These are phyloP conservation scores for Penicillium samsonianum DNA, from an alignment of 495 filamentous ascomycete genomes.

Conservation along the genomic window DNA sequence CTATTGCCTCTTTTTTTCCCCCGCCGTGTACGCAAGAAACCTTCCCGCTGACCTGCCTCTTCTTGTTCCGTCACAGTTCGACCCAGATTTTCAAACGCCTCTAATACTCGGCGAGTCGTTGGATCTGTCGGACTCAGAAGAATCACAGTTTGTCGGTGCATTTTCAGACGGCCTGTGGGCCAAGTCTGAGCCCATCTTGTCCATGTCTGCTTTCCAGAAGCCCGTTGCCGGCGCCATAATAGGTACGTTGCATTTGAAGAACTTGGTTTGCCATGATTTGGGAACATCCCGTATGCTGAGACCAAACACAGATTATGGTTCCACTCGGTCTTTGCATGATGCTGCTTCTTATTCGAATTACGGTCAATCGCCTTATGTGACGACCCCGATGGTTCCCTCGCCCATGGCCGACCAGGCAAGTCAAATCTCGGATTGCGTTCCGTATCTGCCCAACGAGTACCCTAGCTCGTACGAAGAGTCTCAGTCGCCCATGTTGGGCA, in stretches of 20 bases:
- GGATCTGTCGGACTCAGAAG: slow-evolving; percentile 54
- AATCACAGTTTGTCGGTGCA: slow-evolving; percentile 47
- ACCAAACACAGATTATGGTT: slow-evolving; percentile 41
- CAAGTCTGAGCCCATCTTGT: slow-evolving; percentile 55
- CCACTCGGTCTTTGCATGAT: slow-evolving; percentile 48
- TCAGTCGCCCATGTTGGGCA: slow-evolving; percentile 40
- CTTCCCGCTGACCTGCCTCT: slow-evolving; percentile 26
- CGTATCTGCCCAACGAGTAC: slow-evolving; percentile 46
- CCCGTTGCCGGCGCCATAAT: slow-evolving; percentile 40
- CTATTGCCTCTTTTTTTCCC: slow-evolving; percentile 8
- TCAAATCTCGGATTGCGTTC: slow-evolving; percentile 48
- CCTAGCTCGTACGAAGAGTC: slow-evolving; percentile 50
- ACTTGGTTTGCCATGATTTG: neutral
- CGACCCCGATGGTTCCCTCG: slow-evolving; percentile 46
- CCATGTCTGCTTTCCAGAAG: slow-evolving; percentile 57
- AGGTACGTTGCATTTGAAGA: slow-evolving; percentile 35
- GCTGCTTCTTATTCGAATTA: slow-evolving; percentile 47
- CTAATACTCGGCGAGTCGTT: slow-evolving; percentile 56
- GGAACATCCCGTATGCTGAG: slow-evolving; percentile 13
- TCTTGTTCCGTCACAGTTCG: slow-evolving; percentile 32
- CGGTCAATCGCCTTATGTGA: slow-evolving; percentile 47
- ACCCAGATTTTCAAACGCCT: slow-evolving; percentile 53
- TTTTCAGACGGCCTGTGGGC: slow-evolving; percentile 53
- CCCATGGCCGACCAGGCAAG: slow-evolving; percentile 50
- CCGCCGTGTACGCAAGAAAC: slow-evolving; percentile 16